Conservation (phyloP, 208 protist genomes). For the Leishmania tarentolae region DNA sequence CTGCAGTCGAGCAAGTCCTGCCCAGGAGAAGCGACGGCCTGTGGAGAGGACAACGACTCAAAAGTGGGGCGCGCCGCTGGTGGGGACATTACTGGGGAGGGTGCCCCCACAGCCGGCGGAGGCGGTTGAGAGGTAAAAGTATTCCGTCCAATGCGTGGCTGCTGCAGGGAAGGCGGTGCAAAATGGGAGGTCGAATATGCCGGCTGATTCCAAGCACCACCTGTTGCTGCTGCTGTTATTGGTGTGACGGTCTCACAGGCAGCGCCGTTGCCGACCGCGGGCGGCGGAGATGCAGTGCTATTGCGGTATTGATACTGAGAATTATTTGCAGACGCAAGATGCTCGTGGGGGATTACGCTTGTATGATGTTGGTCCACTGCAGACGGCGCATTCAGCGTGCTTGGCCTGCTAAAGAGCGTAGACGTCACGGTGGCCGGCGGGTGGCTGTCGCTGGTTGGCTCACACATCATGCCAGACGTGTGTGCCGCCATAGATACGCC, state of each 20-base stretch:
- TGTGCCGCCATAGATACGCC: constrained; percentile 21
- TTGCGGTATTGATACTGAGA: neutral
- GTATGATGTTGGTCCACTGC: neutral
- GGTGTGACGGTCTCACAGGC: neutral
- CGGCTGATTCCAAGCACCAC: neutral
- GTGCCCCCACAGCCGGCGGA: neutral
- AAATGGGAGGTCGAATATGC: neutral
- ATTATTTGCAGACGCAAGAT: too few species aligned
- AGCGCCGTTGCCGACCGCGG: neutral
- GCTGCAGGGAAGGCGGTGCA: neutral
- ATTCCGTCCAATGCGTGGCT: neutral
- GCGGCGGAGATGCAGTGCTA: neutral
- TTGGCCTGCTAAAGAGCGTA: neutral
- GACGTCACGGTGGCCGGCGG: neutral
- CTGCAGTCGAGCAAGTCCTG: neutral
- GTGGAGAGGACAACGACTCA: neutral
- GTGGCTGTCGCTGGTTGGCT: neutral
- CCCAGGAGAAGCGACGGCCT: neutral
- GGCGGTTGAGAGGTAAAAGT: neutral
- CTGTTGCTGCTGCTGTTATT: neutral
- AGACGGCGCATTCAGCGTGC: neutral
- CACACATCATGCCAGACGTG: constrained; percentile 22
- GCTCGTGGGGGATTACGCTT: neutral
- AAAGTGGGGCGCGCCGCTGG: neutral
- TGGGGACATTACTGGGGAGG: neutral